Evolutionary conservation across 2,329 filamentous ascomycete genomes (phyloP), one percentile per base, ranked within the genome.

Genomic region (Trichoderma brevicompactum): DNA sequence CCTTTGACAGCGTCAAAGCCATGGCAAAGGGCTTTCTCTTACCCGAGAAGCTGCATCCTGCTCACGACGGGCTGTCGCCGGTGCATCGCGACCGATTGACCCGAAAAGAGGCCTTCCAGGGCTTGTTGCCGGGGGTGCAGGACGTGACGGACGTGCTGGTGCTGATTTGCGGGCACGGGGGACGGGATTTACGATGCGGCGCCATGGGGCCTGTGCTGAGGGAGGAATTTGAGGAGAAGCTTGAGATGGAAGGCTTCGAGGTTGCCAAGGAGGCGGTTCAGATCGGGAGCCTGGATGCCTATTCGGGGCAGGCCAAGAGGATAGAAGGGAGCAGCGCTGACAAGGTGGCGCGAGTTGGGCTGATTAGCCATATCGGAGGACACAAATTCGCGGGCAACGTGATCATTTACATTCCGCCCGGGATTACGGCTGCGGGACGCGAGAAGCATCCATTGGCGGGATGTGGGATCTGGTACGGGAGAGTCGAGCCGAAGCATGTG

Each of bases 311-410:
- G 9, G 63, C 43, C 1, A 49, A 62, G 50, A 66, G 68, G 34
- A 70, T 74, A 60, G 69, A 71, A 17, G 71, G 70, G 5, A 66
- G 66, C 5, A 61, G 46, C 34, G 56, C 53, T 15, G 69, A 67
- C 69, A 70, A 66, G 7, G 79, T 82, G 0, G 90, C 87, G 2
- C 80, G 88, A 54, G 84, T 94, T 0, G 92, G 86, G 0, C 72
- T 89, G 63, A 90, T 94, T 64, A 92, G 89, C 67, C 92, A 96
- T 72, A 88, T 96, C 61, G 91, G 92, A 1, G 92, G 92, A 0
- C 92, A 96, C 77, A 94, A 93, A 75, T 94, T 89, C 74, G 92
- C 92, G 0, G 92, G 92, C 1, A 96, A 96, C 75, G 85, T 94
- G 41, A 92, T 95, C 54, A 78, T 95, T 1, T 95, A 95, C 72